A percentile compares a stretch with the other conserved stretches of the same genome.
Evolutionary conservation across 2,329 filamentous ascomycete species (phyloP).

Genomic region (Curvularia eragrostidis): DNA sequence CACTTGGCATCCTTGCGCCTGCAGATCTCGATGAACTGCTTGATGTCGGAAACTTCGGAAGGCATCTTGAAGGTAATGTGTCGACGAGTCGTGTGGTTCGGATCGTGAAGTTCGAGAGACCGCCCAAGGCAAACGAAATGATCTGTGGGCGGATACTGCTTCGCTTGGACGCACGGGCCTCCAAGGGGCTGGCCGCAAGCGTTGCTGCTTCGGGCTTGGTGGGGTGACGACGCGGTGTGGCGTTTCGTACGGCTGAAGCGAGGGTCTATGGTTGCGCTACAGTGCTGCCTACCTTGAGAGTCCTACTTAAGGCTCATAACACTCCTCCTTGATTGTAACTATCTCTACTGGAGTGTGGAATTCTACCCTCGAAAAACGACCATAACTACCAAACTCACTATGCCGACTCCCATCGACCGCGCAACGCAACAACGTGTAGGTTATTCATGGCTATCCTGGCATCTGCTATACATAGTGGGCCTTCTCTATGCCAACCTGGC

Average conservation of each 20-base stretch:
- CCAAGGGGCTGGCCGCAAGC: conserved; percentile 31
- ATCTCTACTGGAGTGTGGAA: neutral
- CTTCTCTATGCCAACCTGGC: conserved; percentile 4
- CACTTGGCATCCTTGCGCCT: conserved; percentile 99
- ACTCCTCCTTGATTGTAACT: neutral
- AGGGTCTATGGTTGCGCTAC: conserved; percentile 17
- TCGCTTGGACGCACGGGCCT: conserved; percentile 47
- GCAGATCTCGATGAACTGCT: conserved; percentile 99
- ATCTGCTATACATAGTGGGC: conserved; percentile 34
- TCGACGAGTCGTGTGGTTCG: conserved; percentile 29
- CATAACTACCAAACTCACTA: conserved; percentile 32
- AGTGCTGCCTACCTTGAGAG: conserved; percentile 18
- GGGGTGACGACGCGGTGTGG: conserved; percentile 37
- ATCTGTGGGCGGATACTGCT: conserved; percentile 8
- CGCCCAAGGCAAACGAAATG: conserved; percentile 17
- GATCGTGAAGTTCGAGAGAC: conserved; percentile 31
- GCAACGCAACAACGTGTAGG: conserved; percentile 55
- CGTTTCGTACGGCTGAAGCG: conserved; percentile 12
- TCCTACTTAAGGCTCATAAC: conserved; percentile 1
- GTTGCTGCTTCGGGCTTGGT: conserved; percentile 30
- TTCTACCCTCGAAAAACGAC: neutral
- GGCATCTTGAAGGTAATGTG: conserved; percentile 80
- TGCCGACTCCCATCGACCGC: conserved; percentile 59
- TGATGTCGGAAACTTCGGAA: conserved; percentile 97
- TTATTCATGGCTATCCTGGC: conserved; percentile 26